Evolutionary conservation across 257 asterid genomes (phyloP).

Genomic region (Solanum verrucosum): DNA sequence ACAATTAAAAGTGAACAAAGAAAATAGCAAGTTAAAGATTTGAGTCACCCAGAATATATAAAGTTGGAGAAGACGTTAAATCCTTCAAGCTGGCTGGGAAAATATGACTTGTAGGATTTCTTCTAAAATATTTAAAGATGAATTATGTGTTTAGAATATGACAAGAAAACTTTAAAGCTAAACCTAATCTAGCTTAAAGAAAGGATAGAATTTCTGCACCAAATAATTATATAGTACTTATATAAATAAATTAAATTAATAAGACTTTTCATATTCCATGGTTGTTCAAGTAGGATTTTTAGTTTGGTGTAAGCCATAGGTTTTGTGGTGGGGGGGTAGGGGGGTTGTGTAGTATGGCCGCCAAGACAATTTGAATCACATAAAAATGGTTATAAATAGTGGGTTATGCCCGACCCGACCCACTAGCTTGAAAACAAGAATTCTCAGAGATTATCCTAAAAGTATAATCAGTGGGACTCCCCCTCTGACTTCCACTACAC

Average conservation of each 20-base stretch:
- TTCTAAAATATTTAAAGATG: background rate
- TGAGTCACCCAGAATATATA: background rate
- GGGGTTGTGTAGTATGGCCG: background rate
- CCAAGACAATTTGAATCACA: background rate
- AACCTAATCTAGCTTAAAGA: background rate
- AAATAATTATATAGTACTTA: background rate
- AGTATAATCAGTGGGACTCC: slow-evolving; percentile 15
- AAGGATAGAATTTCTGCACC: background rate
- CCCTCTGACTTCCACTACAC: slow-evolving; percentile 21
- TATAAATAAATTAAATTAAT: background rate
- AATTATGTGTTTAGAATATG: background rate
- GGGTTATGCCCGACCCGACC: background rate
- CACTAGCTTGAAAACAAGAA: background rate
- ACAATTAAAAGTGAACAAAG: background rate
- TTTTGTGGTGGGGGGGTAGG: background rate
- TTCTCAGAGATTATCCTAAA: slow-evolving; percentile 24
- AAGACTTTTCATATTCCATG: background rate
- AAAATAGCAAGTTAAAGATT: background rate
- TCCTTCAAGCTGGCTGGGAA: background rate
- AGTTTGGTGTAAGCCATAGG: background rate
- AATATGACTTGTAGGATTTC: background rate
- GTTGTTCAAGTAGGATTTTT: background rate
- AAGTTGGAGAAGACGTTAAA: background rate
- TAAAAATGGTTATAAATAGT: background rate
- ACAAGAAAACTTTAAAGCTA: background rate